phyloP scores from a whole-genome alignment of 1,139 yeast genomes.

The Diutina ranongensis region DNA sequence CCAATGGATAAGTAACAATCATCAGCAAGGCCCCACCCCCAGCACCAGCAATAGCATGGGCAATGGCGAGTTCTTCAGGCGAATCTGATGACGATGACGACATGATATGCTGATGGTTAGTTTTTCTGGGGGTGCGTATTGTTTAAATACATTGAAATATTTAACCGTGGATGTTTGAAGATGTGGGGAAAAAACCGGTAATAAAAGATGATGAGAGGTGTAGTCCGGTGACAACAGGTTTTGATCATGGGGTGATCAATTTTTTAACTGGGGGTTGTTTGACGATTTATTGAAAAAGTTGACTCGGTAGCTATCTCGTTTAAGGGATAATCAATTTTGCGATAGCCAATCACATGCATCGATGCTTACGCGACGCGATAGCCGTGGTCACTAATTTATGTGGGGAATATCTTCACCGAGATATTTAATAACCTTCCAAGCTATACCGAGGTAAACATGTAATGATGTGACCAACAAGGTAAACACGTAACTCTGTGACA shows the following conservation, averaged over 20 bases:
- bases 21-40: constrained; percentile 86
- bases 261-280: no score
- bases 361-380: not conserved
- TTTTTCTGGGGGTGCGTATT: not conserved
- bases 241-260: not conserved
- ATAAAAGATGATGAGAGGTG: no score
- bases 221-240: not conserved
- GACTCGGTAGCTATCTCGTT: no score
- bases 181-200: constrained; percentile 2
- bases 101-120: not conserved
- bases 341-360: not conserved
- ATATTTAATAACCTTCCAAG: no score
- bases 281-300: no score
- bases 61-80: constrained; percentile 52
- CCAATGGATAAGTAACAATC: constrained; percentile 77
- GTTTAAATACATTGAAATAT: not conserved
- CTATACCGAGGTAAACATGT: no score
- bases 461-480: no score
- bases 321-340: no score
- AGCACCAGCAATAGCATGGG: constrained; percentile 89
- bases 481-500: no score
- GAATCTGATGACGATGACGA: constrained; percentile 10
- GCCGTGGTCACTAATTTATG: not conserved
- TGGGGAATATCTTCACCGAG: no score
- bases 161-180: constrained; percentile 4